Conservation (phyloP, 78 protist genomes). For the Dictyostelium firmibasis region DNA sequence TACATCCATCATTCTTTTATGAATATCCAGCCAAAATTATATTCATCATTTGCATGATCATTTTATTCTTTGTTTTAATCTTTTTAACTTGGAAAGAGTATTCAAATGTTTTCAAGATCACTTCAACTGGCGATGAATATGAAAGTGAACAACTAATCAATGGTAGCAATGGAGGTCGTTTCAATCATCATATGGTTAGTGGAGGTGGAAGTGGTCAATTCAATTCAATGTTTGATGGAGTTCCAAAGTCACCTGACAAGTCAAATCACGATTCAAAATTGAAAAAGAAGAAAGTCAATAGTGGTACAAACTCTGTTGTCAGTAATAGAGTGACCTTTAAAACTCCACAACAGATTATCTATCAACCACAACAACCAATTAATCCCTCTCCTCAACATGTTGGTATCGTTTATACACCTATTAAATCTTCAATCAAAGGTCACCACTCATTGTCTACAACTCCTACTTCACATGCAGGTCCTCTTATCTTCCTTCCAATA, state of each 20-base stretch:
- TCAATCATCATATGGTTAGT: not conserved
- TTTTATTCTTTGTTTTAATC: constrained; percentile 45
- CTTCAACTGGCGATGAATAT: not conserved
- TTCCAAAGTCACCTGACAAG: constrained; percentile 12
- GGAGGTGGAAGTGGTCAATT: not conserved
- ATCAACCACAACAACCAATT: constrained; percentile 18
- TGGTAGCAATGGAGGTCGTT: not conserved
- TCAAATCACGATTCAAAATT: not conserved
- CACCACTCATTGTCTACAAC: too few species aligned
- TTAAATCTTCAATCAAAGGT: not conserved
- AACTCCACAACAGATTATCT: not conserved
- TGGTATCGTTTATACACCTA: not conserved
- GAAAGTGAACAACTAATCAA: not conserved
- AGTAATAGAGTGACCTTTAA: not conserved
- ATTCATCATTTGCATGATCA: constrained; percentile 55
- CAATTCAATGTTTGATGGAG: not conserved
- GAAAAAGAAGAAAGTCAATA: not conserved
- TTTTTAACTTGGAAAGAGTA: constrained; percentile 40
- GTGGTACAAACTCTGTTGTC: not conserved
- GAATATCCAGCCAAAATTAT: constrained; percentile 70
- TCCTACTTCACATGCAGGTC: not conserved
- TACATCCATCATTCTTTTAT: constrained; percentile 63
- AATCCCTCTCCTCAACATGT: not conserved
- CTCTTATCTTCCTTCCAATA: not conserved
- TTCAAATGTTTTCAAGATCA: constrained; percentile 19